These are phyloP conservation scores for Trichoderma sp. DNA, from an alignment of 2,329 filamentous ascomycete species.

Conservation along the genomic window DNA sequence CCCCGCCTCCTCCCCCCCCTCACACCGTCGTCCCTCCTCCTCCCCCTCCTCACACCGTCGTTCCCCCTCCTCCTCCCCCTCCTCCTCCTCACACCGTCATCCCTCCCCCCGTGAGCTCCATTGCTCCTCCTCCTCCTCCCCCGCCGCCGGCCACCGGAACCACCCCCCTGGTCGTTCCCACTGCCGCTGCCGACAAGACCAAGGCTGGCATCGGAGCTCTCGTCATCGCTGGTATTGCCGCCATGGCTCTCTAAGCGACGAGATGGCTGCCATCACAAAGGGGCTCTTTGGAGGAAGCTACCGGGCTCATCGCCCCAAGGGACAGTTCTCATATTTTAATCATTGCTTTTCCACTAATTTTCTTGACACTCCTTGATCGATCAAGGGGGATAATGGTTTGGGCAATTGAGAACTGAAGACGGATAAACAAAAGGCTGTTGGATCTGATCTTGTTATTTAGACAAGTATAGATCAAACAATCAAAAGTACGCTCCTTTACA, in stretches of 20 bases:
- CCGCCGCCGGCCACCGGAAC: slow-evolving; percentile 27
- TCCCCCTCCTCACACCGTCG: slow-evolving; percentile 25
- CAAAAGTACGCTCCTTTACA: slow-evolving; percentile 27
- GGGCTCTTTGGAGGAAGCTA: background rate
- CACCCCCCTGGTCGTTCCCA: slow-evolving; percentile 38
- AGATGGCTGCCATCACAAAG: background rate
- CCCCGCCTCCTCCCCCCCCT: slow-evolving; percentile 10
- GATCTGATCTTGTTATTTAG: slow-evolving; percentile 10
- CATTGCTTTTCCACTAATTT: background rate
- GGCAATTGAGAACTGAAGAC: slow-evolving; percentile 17
- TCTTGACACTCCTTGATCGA: slow-evolving; percentile 24
- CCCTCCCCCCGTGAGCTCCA: slow-evolving; percentile 15
- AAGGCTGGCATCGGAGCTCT: slow-evolving; percentile 43
- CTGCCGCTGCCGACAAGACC: slow-evolving; percentile 44
- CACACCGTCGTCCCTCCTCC: slow-evolving; percentile 26
- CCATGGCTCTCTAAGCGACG: slow-evolving; percentile 41
- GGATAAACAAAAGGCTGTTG: background rate
- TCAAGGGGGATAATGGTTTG: background rate
- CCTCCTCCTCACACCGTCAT: slow-evolving; percentile 25
- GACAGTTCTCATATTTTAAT: slow-evolving; percentile 22
- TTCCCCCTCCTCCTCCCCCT: slow-evolving; percentile 26
- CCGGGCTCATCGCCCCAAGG: slow-evolving; percentile 9
- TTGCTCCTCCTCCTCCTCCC: slow-evolving; percentile 19
- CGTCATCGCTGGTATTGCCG: slow-evolving; percentile 45
- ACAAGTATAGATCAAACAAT: slow-evolving; percentile 11